These are phyloP conservation scores for Fraxinus sp. DNA, from an alignment of 305 asterid genomes.

Conservation along the genomic window DNA sequence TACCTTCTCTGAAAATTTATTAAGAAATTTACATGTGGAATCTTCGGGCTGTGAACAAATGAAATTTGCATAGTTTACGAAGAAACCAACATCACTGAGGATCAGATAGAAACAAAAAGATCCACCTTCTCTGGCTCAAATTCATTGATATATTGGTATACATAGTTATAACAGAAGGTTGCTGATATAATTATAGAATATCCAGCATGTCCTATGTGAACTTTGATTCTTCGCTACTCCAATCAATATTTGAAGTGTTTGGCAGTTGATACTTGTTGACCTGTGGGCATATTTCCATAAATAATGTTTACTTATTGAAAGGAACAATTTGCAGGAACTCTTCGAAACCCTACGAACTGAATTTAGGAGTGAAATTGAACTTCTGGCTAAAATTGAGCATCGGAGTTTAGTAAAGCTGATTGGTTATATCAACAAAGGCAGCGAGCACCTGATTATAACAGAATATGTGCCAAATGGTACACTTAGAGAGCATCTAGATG, in stretches of 20 bases:
- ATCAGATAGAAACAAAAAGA: not conserved
- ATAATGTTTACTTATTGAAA: not conserved
- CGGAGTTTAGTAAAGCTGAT: slow-evolving; percentile 90
- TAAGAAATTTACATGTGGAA: not conserved
- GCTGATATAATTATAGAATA: not conserved
- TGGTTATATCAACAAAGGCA: slow-evolving; percentile 83
- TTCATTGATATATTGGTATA: not conserved
- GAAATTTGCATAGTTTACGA: not conserved
- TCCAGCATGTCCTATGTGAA: not conserved
- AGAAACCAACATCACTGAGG: not conserved
- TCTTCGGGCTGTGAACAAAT: not conserved
- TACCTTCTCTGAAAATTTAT: not conserved
- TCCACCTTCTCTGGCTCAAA: not conserved
- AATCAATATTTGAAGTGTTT: not conserved
- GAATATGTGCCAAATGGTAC: slow-evolving; percentile 94
- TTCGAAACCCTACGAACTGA: slow-evolving; percentile 63
- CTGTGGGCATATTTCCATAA: not conserved
- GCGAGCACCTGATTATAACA: slow-evolving; percentile 78
- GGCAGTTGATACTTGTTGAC: not conserved
- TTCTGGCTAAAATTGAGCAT: slow-evolving; percentile 91
- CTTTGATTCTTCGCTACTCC: not conserved
- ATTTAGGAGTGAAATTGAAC: slow-evolving; percentile 89
- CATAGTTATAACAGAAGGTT: not conserved
- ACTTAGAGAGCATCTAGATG: slow-evolving; percentile 94
- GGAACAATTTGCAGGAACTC: slow-evolving; percentile 47